Evolutionary conservation across 202 grass and related monocot genomes (phyloP).

Genomic region (Brachypodium distachyon): DNA sequence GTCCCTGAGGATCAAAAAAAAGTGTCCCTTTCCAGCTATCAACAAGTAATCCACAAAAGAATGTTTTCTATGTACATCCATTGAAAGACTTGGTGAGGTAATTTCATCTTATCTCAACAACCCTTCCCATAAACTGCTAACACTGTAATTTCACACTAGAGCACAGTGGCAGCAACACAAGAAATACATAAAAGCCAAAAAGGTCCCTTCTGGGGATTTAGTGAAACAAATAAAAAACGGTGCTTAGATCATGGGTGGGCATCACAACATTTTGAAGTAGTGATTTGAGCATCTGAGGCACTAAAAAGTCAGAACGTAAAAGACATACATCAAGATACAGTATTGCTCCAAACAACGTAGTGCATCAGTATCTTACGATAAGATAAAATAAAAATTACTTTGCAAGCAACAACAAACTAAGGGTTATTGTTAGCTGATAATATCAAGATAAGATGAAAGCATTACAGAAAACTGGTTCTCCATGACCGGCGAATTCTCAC

Average conservation of each 20-base stretch:
- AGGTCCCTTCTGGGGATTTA: neutral
- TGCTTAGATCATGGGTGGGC: neutral
- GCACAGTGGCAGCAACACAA: neutral
- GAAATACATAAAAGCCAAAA: neutral
- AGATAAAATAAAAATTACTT: neutral
- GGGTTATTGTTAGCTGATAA: neutral
- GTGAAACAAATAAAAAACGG: neutral
- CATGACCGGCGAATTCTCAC: slow-evolving; percentile 90
- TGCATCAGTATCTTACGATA: neutral
- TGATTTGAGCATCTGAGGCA: neutral
- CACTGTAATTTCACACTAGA: neutral
- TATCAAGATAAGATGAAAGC: slow-evolving; percentile 20
- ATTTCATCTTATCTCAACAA: slow-evolving; percentile 1
- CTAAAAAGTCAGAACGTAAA: neutral
- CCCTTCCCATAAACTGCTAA: neutral
- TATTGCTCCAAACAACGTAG: neutral
- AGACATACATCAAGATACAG: neutral
- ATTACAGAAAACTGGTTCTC: slow-evolving; percentile 99
- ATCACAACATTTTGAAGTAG: neutral
- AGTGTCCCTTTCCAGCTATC: neutral
- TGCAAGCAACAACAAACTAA: neutral
- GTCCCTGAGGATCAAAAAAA: too few species aligned
- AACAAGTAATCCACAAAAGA: neutral
- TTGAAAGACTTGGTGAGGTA: neutral
- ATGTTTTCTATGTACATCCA: neutral